These are phyloP conservation scores for Torulaspora indica DNA, from an alignment of 805 yeast genomes.

Conservation along the genomic window DNA sequence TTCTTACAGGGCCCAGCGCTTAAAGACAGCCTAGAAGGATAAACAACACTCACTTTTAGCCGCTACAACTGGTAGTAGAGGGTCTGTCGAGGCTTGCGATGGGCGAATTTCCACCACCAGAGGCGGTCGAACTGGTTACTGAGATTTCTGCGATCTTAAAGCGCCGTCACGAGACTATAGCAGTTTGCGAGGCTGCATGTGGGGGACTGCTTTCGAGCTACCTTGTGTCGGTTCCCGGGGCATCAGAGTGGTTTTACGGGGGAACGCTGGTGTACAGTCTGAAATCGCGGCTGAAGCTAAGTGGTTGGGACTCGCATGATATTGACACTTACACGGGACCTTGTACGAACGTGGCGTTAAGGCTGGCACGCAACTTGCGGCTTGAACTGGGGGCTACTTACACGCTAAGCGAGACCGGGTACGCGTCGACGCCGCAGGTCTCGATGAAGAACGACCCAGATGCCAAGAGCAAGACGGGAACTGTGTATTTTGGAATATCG, in stretches of 20 bases:
- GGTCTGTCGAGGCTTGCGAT: slow-evolving; percentile 1
- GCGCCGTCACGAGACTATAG: slow-evolving; percentile 55
- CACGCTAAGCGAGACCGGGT: slow-evolving; percentile 80
- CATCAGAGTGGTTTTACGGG: slow-evolving; percentile 77
- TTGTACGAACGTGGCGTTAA: slow-evolving; percentile 63
- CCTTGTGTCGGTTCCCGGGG: slow-evolving; percentile 78
- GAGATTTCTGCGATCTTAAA: slow-evolving; percentile 56
- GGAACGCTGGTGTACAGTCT: slow-evolving; percentile 77
- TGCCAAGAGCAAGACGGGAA: slow-evolving; percentile 41
- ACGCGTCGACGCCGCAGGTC: slow-evolving; percentile 63
- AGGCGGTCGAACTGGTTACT: slow-evolving; percentile 46
- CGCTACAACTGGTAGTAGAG: neutral
- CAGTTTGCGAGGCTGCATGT: slow-evolving; percentile 84
- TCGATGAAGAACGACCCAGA: slow-evolving; percentile 39
- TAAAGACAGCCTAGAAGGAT: neutral
- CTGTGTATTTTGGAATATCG: slow-evolving; percentile 64
- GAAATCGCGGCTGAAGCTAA: slow-evolving; percentile 63
- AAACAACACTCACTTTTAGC: neutral
- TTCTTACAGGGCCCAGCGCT: neutral
- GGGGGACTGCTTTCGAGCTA: slow-evolving; percentile 83
- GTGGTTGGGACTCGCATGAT: slow-evolving; percentile 75
- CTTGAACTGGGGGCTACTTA: slow-evolving; percentile 80
- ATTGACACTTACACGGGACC: slow-evolving; percentile 77
- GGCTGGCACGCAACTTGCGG: slow-evolving; percentile 72
- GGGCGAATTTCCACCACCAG: slow-evolving; percentile 57